Evolutionary conservation across 352 stramenopile species (phyloP).

Genomic region (Elongisporangium undulatum): DNA sequence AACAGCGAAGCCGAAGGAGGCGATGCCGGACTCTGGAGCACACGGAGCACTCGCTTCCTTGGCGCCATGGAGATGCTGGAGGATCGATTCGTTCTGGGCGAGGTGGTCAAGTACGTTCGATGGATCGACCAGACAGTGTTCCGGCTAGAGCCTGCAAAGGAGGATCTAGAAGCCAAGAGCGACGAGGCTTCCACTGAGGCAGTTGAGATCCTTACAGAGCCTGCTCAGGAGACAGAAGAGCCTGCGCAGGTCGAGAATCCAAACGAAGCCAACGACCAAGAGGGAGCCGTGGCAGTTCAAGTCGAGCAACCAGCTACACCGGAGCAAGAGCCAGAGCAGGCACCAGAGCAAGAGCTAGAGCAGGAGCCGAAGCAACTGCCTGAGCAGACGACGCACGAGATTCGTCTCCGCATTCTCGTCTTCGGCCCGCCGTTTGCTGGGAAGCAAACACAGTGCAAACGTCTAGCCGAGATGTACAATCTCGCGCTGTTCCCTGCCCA

Average conservation of each 20-base stretch:
- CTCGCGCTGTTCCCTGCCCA: conserved; percentile 50
- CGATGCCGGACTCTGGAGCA: background rate
- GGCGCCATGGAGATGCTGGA: conserved; percentile 35
- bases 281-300: background rate
- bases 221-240: background rate
- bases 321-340: background rate
- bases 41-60: conserved; percentile 25
- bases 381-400: background rate
- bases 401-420: conserved; percentile 43
- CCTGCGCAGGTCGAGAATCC: background rate
- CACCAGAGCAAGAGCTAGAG: background rate
- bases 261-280: background rate
- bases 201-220: background rate
- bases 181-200: background rate
- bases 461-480: conserved; percentile 46
- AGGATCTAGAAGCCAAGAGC: background rate
- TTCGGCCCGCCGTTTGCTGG: conserved; percentile 59
- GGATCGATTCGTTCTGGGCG: conserved; percentile 43
- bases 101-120: conserved; percentile 61
- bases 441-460: conserved; percentile 45
- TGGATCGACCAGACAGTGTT: conserved; percentile 31
- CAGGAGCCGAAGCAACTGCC: background rate
- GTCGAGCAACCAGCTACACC: too few relatives aligned
- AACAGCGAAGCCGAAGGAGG: background rate
- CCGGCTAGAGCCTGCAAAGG: background rate